Conservation (phyloP, 2,329 filamentous ascomycete genomes). For the Botrytis porri region DNA sequence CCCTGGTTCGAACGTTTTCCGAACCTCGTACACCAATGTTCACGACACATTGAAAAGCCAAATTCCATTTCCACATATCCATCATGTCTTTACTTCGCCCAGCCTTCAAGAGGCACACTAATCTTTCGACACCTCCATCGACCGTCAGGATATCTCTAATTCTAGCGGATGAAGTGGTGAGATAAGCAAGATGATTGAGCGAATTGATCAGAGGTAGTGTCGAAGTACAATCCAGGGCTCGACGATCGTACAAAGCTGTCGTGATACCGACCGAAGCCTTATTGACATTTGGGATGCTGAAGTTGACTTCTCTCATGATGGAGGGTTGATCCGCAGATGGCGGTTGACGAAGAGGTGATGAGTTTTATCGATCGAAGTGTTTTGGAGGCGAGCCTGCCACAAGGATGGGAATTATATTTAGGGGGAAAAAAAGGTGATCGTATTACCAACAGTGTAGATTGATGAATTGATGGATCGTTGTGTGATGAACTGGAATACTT, state of each 20-base stretch:
- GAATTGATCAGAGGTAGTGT: slow-evolving; percentile 98
- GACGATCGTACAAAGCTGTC: slow-evolving; percentile 94
- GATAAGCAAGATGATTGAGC: slow-evolving; percentile 95
- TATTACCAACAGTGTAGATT: slow-evolving; percentile 21
- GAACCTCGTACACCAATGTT: slow-evolving; percentile 97
- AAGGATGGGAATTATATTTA: slow-evolving; percentile 21
- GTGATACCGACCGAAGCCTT: slow-evolving; percentile 99
- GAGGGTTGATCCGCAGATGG: slow-evolving; percentile 16
- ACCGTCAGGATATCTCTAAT: slow-evolving; percentile 97
- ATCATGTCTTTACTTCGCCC: slow-evolving; percentile 97
- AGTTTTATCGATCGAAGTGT: slow-evolving; percentile 23
- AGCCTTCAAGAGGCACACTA: slow-evolving; percentile 97
- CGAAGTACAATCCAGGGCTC: slow-evolving; percentile 96
- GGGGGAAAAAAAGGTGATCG: not conserved
- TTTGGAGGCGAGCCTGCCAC: slow-evolving; percentile 24
- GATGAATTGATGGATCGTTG: slow-evolving; percentile 21
- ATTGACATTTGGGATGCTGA: slow-evolving; percentile 98
- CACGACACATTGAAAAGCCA: slow-evolving; percentile 97
- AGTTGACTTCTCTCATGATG: slow-evolving; percentile 99
- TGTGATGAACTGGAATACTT: not conserved
- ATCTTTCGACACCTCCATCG: slow-evolving; percentile 93
- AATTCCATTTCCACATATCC: slow-evolving; percentile 99
- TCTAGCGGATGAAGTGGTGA: slow-evolving; percentile 94
- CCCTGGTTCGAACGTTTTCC: slow-evolving; percentile 86
- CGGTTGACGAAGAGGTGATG: not conserved